Evolutionary conservation across 2,329 filamentous ascomycete species (phyloP).

Genomic region (Pseudopithomyces maydicus): DNA sequence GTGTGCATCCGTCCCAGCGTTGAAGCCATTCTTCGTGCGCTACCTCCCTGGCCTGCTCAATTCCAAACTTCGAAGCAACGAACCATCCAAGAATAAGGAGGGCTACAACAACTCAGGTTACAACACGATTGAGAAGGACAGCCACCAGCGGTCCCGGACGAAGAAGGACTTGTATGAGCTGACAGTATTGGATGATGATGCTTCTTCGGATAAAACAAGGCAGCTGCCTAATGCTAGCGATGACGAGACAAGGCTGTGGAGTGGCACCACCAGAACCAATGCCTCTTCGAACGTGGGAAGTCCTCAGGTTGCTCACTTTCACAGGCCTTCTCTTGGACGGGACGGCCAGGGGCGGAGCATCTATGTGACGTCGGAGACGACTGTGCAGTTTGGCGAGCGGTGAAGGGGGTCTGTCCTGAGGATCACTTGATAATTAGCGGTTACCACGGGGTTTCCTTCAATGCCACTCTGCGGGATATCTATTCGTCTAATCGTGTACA

Average conservation of each 20-base stretch:
- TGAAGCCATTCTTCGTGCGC: constrained; percentile 11
- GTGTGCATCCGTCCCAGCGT: constrained; percentile 10
- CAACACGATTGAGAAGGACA: constrained; percentile 1
- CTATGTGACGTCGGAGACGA: background rate
- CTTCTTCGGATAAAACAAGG: background rate
- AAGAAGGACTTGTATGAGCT: constrained; percentile 1
- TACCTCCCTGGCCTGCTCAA: constrained; percentile 6
- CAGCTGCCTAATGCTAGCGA: background rate
- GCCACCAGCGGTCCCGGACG: background rate
- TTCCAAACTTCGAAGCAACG: constrained; percentile 3
- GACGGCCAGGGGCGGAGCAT: background rate
- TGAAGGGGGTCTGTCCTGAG: background rate
- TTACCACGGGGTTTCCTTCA: too few species aligned
- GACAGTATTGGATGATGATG: background rate
- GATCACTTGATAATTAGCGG: background rate
- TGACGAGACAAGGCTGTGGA: background rate
- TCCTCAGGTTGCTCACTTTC: background rate
- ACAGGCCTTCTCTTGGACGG: background rate
- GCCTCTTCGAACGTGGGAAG: background rate
- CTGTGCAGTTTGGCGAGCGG: background rate
- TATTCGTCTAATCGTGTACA: too few species aligned
- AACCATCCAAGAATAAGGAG: background rate
- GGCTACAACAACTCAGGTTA: background rate
- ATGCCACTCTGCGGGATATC: too few species aligned
- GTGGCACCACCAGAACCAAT: background rate